Base-by-base conservation (phyloP, 352 stramenopile genomes). In the Pythium utonaiense region DNA sequence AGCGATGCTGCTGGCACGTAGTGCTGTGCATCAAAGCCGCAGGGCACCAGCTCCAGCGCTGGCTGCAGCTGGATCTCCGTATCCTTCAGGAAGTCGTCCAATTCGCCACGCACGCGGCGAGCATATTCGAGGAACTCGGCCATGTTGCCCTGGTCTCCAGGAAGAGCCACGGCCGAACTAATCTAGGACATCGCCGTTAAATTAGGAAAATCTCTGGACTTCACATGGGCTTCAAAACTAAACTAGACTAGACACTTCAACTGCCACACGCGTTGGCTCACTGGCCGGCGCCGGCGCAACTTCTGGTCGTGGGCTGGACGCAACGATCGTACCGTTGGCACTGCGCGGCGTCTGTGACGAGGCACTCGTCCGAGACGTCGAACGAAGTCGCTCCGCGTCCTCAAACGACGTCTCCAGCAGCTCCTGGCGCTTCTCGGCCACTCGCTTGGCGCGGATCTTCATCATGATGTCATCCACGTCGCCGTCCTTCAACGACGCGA, bases 381-480 rank as follows among this genome's bases (percentile, higher is more conserved):
- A 57, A 1, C 62, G 66, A 12, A 63, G 19, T 1, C 57, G 57
- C 19, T 70, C 57, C 19, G 50, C 38, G 19, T 59, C 47, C 17
- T 66, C 65, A 53, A 71, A 72, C 28, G 62, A 57, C 30, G 49
- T 65, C 48, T 71, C 74, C 51, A 82, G 55, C 60, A 89, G 65
- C 56, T 89, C 78, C 21, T 76, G 71, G 5, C 80, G 74, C 69
- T 90, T 92, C 58, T 94, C 82, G 17, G 84, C 82, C 3, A 87
- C 72, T 25, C 84, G 80, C 66, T 94, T 94, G 21, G 75, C 76
- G 7, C 80, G 84, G 57, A 94, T 92, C 69, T 89, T 89, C 59
- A 75, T 87, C 61, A 92, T 75, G 60, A 94, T 94, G 44, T 89
- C 82, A 40, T 94, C 80, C 24, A 89, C 84, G 34, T 94, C 80